These are phyloP conservation scores for Termitomyces sp. DNA, from an alignment of 768 basidiomycete species.

Conservation along the genomic window DNA sequence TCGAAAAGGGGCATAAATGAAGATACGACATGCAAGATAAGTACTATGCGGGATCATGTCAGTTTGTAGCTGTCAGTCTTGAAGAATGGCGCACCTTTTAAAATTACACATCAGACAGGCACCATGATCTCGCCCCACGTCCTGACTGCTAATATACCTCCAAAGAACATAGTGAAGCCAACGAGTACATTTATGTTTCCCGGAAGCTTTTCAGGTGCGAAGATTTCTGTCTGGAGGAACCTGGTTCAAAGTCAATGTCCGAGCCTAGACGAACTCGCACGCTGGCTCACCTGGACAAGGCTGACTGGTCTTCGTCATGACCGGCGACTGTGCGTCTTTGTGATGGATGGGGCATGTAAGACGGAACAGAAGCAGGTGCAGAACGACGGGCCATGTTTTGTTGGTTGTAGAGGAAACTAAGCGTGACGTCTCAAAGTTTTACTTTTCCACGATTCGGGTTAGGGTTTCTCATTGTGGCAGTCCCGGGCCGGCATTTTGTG, in stretches of 20 bases:
- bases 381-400: constrained; percentile 62
- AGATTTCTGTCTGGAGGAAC: constrained; percentile 58
- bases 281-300: constrained; percentile 39
- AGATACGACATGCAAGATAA: not conserved
- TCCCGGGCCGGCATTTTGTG: not conserved
- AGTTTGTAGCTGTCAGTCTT: not conserved
- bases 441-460: constrained; percentile 12
- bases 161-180: constrained; percentile 61
- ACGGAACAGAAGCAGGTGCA: constrained; percentile 43
- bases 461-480: not conserved
- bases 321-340: constrained; percentile 43
- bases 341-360: constrained; percentile 48
- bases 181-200: constrained; percentile 72
- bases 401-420: not conserved
- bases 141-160: constrained; percentile 64
- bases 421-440: constrained; percentile 11
- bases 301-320: constrained; percentile 64
- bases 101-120: constrained; percentile 39
- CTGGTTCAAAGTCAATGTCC: constrained; percentile 13
- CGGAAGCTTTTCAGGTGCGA: constrained; percentile 64
- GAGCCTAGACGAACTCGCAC: not conserved
- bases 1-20: not conserved
- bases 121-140: constrained; percentile 78
- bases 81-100: not conserved
- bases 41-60: not conserved